These are phyloP conservation scores for Alternaria metachromatica DNA, from an alignment of 2,329 filamentous ascomycete species.

Conservation along the genomic window DNA sequence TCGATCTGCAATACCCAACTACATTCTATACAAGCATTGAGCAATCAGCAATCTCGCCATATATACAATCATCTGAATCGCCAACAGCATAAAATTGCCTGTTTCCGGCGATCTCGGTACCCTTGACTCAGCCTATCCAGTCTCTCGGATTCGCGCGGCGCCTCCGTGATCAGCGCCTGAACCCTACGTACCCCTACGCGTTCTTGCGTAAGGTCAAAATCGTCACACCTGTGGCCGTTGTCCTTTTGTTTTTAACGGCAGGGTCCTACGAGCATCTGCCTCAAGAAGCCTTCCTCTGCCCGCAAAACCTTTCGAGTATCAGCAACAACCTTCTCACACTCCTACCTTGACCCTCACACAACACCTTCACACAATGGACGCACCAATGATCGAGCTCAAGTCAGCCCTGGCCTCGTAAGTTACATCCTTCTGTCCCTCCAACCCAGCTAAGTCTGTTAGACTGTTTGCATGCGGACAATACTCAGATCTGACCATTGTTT, in stretches of 20 bases:
- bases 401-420: slow-evolving; percentile 57
- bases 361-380: slow-evolving; percentile 43
- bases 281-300: slow-evolving; percentile 16
- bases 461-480: slow-evolving; percentile 51
- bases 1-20: neutral
- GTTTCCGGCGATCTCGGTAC: slow-evolving; percentile 14
- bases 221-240: slow-evolving; percentile 16
- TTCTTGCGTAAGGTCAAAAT: slow-evolving; percentile 18
- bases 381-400: slow-evolving; percentile 54
- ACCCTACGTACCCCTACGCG: slow-evolving; percentile 25
- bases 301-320: neutral
- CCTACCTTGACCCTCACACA: neutral
- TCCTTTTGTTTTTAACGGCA: slow-evolving; percentile 14
- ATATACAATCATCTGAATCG: neutral
- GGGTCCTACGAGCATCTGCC: slow-evolving; percentile 13
- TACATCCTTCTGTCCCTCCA: slow-evolving; percentile 2
- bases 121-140: slow-evolving; percentile 27
- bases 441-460: slow-evolving; percentile 43
- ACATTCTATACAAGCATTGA: neutral
- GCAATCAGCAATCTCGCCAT: slow-evolving; percentile 1
- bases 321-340: neutral
- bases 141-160: slow-evolving; percentile 16
- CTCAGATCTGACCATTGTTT: slow-evolving; percentile 58
- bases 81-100: slow-evolving; percentile 5
- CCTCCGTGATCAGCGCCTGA: slow-evolving; percentile 16